Evolutionary conservation across 352 stramenopile genomes (phyloP).

Genomic region (Phytophthora pisi): DNA sequence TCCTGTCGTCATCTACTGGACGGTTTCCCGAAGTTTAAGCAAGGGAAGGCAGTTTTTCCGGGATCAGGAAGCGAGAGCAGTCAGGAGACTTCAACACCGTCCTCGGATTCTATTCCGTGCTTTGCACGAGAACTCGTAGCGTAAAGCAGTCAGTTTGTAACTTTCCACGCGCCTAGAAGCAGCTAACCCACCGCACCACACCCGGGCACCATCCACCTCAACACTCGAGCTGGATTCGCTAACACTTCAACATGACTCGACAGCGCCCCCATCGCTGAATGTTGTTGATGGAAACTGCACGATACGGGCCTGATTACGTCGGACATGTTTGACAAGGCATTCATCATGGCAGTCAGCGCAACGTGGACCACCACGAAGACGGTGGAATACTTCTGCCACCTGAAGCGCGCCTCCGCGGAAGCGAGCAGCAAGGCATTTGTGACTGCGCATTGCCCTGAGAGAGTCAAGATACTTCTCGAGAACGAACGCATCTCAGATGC

Average conservation of each 20-base stretch:
- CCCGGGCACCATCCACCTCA: not conserved
- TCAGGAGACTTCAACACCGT: not conserved
- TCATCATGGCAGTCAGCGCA: not conserved
- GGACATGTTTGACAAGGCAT: not conserved
- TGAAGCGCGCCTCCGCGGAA: not conserved
- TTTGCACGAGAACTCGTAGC: not conserved
- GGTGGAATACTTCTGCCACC: not conserved
- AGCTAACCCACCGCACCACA: no score
- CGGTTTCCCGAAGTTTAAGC: not conserved
- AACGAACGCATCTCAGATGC: not conserved
- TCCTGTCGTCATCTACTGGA: not conserved
- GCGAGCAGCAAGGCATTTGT: slow-evolving; percentile 1
- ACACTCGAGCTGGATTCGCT: not conserved
- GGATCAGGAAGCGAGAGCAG: not conserved
- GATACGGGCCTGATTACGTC: not conserved
- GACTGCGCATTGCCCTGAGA: not conserved
- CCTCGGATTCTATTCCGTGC: not conserved
- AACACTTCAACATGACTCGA: not conserved
- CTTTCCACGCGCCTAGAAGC: no score
- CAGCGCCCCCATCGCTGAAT: not conserved
- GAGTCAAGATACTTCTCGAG: not conserved
- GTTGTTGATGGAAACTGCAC: not conserved
- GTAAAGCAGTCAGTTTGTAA: not conserved
- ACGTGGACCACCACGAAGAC: not conserved
- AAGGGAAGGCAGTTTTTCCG: slow-evolving; percentile 1